Base-by-base conservation (phyloP, 2,329 filamentous ascomycete species). In the Penicillium occitanis region DNA sequence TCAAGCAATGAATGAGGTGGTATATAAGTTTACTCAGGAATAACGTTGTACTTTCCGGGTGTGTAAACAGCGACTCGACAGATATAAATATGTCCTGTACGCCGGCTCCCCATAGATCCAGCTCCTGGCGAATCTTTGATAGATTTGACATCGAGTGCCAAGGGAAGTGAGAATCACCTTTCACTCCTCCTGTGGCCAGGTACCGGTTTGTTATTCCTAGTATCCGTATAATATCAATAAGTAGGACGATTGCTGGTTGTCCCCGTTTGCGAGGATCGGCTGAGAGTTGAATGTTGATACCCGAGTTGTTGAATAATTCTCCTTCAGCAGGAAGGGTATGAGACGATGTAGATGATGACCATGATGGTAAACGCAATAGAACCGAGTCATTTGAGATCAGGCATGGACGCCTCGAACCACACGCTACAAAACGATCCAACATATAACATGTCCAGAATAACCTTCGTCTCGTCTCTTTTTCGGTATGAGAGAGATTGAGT, bases 401-500 rank as follows among this genome's bases (percentile, higher is more conserved):
- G n/a, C 90, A 91, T 0, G 92, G 91, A 10, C 92, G 85, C 72
- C 91, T 92, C 3, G 92, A 94, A 17, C 92, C 92, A 70, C 90
- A 92, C 1, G 90, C 87, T 70, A 89, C 85, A 71, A 94, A 95
- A n/a, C 91, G 86, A 74, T 96, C 92, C 77, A 96, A 88, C 30
- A 96, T 81, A 72, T 95, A 96, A 74, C 91, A 94, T 1, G 91
- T 89, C 92, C 92, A 96, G 77, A 96, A 96, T 1, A 96, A 81
- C n/a, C 91, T 86, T 64, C 92, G 84, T 55, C 91, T 85, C 73
- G 89, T 88, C 79, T 96, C 92, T 65, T 90, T 86, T 73, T 96
- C 92, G 3, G 87, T 81, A 0, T 87, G 83, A 0, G 87, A 86
- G 11, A 91, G 83, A 64, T 86, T 85, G 13, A 86, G 81, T 61